Evolutionary conservation across 2,329 filamentous ascomycete species (phyloP).

Genomic region (Fusarium succisae): DNA sequence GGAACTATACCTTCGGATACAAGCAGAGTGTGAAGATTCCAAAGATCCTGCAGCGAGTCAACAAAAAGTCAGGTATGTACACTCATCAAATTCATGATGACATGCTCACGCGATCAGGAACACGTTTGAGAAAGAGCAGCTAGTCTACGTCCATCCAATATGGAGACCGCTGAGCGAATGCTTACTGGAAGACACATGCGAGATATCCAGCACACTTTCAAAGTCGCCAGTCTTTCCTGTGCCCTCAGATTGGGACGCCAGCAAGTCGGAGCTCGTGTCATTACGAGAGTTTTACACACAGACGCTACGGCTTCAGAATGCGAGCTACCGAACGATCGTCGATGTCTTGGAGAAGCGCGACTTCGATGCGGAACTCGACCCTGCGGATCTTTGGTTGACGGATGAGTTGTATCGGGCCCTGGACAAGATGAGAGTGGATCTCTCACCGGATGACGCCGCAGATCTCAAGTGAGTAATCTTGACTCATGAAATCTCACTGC

Average conservation of each 20-base stretch:
- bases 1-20: constrained; percentile 39
- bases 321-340: constrained; percentile 23
- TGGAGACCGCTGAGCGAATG: constrained; percentile 39
- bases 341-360: constrained; percentile 32
- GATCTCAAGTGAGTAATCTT: constrained; percentile 24
- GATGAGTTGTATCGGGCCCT: constrained; percentile 28
- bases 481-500: neutral
- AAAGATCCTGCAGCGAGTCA: constrained; percentile 11
- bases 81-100: neutral
- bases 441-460: constrained; percentile 17
- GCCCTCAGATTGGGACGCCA: constrained; percentile 34
- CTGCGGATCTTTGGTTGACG: constrained; percentile 30
- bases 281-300: constrained; percentile 37
- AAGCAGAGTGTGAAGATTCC: constrained; percentile 33
- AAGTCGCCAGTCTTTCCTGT: constrained; percentile 38
- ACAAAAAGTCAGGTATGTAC: constrained; percentile 36
- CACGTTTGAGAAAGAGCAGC: constrained; percentile 34
- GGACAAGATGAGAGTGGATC: constrained; percentile 31
- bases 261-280: constrained; percentile 33
- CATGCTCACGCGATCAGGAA: constrained; percentile 9
- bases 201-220: constrained; percentile 35
- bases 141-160: constrained; percentile 34
- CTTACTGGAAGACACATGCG: constrained; percentile 31
- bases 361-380: constrained; percentile 30
- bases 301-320: constrained; percentile 29